Conservation (phyloP, 441 rosid species). For the Eutrema salsugineum region DNA sequence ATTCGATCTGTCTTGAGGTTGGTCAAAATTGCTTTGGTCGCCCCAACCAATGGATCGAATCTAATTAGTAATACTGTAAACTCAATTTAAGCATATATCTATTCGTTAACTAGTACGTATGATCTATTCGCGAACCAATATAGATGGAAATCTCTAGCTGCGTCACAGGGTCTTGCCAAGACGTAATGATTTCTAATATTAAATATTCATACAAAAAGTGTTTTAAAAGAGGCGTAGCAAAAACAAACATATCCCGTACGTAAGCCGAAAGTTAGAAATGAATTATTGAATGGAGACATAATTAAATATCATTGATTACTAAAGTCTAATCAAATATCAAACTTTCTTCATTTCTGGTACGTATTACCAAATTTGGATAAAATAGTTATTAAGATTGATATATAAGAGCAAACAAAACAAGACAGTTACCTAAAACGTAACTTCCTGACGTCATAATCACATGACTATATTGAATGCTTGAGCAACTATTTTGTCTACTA, state of each 20-base stretch:
- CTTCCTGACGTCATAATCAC: constrained; percentile 1
- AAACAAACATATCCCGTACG: no score
- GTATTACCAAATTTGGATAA: neutral
- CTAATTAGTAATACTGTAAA: neutral
- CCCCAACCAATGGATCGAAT: neutral
- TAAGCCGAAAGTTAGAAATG: no score
- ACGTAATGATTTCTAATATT: no score
- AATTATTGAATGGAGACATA: no score
- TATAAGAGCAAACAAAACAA: neutral
- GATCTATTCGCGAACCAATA: no score
- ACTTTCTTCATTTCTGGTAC: neutral
- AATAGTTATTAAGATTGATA: neutral
- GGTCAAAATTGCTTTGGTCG: constrained; percentile 3
- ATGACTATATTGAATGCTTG: constrained; percentile 12
- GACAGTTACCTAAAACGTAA: constrained; percentile 14
- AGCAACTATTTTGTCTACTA: neutral
- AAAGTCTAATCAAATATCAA: neutral
- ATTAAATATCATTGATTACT: neutral
- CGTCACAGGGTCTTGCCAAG: neutral
- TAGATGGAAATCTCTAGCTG: neutral
- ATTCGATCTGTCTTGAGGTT: neutral
- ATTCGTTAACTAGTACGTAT: no score
- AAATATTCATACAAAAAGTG: no score
- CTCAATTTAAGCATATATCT: neutral
- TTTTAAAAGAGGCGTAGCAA: no score